A percentile compares a stretch with the other conserved stretches of the same genome.
phyloP scores from a whole-genome alignment of 202 grass and related monocot species.

The Cymbopogon flexuosus region DNA sequence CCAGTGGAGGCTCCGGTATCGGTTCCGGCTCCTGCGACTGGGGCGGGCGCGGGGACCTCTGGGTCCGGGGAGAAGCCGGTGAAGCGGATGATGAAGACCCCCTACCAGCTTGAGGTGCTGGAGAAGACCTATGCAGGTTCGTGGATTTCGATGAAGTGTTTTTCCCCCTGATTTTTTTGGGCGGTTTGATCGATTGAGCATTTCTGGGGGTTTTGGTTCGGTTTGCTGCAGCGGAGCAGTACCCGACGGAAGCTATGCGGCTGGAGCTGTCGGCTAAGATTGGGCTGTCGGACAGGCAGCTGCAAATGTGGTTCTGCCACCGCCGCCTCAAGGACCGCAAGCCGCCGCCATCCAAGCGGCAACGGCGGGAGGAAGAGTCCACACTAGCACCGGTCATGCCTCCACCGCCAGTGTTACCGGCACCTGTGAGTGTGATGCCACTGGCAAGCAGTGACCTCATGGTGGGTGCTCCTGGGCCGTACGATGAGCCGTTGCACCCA shows the following conservation, averaged over 20 bases:
- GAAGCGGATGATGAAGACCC: slow-evolving; percentile 96
- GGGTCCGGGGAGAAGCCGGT: slow-evolving; percentile 48
- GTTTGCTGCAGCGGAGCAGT: slow-evolving; percentile 66
- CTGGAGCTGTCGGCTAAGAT: slow-evolving; percentile 74
- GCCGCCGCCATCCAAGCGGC: slow-evolving; percentile 48
- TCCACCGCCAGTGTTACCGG: slow-evolving; percentile 37
- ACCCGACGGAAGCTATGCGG: slow-evolving; percentile 72
- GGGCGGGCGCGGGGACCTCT: slow-evolving; percentile 15
- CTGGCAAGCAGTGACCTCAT: slow-evolving; percentile 44
- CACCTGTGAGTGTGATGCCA: slow-evolving; percentile 3
- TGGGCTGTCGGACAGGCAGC: slow-evolving; percentile 76
- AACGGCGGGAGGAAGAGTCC: slow-evolving; percentile 49
- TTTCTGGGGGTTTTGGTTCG: slow-evolving; percentile 23
- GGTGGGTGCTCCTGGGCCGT: slow-evolving; percentile 22
- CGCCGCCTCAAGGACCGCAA: slow-evolving; percentile 90
- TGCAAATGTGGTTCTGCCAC: slow-evolving; percentile 99
- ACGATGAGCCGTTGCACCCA: slow-evolving; percentile 31
- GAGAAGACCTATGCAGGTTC: slow-evolving; percentile 78
- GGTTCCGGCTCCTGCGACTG: background rate
- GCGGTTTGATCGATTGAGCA: background rate
- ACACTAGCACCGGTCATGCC: background rate
- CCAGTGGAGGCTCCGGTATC: background rate
- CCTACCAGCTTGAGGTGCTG: slow-evolving; percentile 91
- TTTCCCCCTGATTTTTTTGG: background rate
- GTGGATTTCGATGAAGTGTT: slow-evolving; percentile 24